Evolutionary conservation across 805 yeast species (phyloP).

Genomic region (Grigorovia transvaalensis): DNA sequence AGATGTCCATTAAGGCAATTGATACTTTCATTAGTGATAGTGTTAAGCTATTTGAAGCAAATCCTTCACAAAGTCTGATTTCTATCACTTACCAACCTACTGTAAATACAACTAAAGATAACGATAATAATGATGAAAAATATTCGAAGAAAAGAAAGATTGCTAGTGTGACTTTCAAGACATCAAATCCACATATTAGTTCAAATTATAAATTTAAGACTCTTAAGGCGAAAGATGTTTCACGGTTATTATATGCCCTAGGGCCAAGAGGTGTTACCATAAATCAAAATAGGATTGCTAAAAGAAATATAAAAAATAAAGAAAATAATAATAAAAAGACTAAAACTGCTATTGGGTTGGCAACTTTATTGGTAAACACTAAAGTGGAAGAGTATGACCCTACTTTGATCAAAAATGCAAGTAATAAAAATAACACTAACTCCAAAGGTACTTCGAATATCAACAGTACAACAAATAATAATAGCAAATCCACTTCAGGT

Average conservation of each 20-base stretch:
- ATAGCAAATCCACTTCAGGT: slow-evolving; percentile 10
- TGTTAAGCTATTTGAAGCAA: slow-evolving; percentile 33
- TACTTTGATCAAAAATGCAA: not conserved
- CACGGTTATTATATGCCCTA: slow-evolving; percentile 57
- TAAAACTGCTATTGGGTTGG: slow-evolving; percentile 11
- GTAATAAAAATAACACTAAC: not conserved
- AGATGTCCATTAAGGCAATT: slow-evolving; percentile 25
- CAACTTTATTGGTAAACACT: slow-evolving; percentile 20
- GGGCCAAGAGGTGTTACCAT: slow-evolving; percentile 55
- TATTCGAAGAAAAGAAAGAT: slow-evolving; percentile 3
- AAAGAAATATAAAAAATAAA: slow-evolving; percentile 3
- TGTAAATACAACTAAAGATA: slow-evolving; percentile 4
- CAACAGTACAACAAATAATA: not conserved
- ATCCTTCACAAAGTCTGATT: slow-evolving; percentile 29
- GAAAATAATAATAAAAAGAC: slow-evolving; percentile 4
- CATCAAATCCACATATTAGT: slow-evolving; percentile 56
- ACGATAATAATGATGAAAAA: slow-evolving; percentile 3
- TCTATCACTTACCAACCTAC: slow-evolving; percentile 31
- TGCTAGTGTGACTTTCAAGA: slow-evolving; percentile 36
- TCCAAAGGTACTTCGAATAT: not conserved
- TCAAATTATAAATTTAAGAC: slow-evolving; percentile 50
- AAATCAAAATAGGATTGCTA: slow-evolving; percentile 16
- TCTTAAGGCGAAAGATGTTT: slow-evolving; percentile 58
- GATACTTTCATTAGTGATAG: slow-evolving; percentile 35
- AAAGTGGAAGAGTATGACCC: slow-evolving; percentile 20